Percentiles rank a stretch among this genome's conserved stretches.
Conservation (phyloP, 2,329 filamentous ascomycete species). For the Hymenoscyphus scutula region DNA sequence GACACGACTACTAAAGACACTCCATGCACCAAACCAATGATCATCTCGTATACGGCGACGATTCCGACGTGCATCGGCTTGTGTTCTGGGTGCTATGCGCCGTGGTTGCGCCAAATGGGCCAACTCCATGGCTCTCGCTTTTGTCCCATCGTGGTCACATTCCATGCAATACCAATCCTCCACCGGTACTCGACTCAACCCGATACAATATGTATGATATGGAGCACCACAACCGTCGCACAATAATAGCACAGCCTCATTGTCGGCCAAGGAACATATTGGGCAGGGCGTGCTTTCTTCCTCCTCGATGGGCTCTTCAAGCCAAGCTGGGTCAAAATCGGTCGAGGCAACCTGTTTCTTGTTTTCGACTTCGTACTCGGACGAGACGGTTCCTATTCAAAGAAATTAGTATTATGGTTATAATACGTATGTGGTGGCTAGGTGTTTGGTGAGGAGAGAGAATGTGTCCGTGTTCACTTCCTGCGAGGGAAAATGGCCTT, state of each 20-base stretch:
- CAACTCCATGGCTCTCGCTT: constrained; percentile 39
- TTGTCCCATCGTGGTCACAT: constrained; percentile 55
- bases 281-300: constrained; percentile 75
- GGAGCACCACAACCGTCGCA: constrained; percentile 89
- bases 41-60: constrained; percentile 66
- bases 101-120: constrained; percentile 27
- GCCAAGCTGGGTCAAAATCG: constrained; percentile 78
- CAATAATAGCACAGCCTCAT: constrained; percentile 80
- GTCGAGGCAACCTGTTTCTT: constrained; percentile 76
- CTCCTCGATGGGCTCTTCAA: constrained; percentile 70
- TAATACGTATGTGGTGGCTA: background rate
- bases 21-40: constrained; percentile 89
- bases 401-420: constrained; percentile 10
- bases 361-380: constrained; percentile 67
- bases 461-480: background rate
- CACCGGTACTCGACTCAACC: constrained; percentile 70
- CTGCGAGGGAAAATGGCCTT: background rate
- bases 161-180: constrained; percentile 90
- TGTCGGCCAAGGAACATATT: constrained; percentile 76
- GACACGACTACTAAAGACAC: constrained; percentile 57
- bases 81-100: constrained; percentile 46
- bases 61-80: constrained; percentile 54
- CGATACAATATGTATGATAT: constrained; percentile 91
- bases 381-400: constrained; percentile 51
- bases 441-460: background rate